A percentile compares a stretch with the other conserved stretches of the same genome.
Evolutionary conservation across 352 stramenopile genomes (phyloP).

Genomic region (Aphanomyces euteiches): DNA sequence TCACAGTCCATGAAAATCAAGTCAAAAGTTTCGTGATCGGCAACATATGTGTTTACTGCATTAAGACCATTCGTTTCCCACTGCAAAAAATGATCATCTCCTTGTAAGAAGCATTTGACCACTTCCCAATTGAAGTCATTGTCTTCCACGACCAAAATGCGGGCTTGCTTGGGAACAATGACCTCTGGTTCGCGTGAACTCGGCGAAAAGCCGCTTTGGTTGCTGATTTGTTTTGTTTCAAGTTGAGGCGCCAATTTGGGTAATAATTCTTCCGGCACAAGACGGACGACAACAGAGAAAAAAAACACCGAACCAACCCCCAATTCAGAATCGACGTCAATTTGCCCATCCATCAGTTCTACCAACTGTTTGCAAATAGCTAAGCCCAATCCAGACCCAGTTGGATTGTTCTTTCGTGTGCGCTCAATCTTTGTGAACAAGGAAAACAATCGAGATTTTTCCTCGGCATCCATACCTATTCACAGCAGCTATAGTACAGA

Average conservation of each 20-base stretch:
- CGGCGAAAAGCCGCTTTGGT: conserved; percentile 32
- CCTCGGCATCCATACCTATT: conserved; percentile 59
- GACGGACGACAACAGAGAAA: conserved; percentile 70
- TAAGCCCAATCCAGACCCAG: conserved; percentile 77
- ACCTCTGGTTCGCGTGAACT: conserved; percentile 35
- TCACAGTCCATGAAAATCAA: conserved; percentile 80
- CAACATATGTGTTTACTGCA: conserved; percentile 57
- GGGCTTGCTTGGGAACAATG: conserved; percentile 48
- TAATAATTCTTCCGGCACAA: conserved; percentile 55
- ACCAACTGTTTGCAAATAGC: conserved; percentile 86
- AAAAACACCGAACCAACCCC: conserved; percentile 80
- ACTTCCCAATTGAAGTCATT: conserved; percentile 91
- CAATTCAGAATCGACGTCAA: conserved; percentile 78
- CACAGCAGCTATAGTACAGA: not conserved
- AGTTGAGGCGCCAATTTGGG: conserved; percentile 16
- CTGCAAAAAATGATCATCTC: conserved; percentile 62
- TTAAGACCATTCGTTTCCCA: conserved; percentile 69
- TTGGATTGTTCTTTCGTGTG: conserved; percentile 81
- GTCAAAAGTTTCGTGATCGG: conserved; percentile 50
- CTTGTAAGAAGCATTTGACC: conserved; percentile 79
- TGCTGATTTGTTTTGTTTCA: conserved; percentile 35
- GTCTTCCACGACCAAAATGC: conserved; percentile 76
- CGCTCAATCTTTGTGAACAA: conserved; percentile 80
- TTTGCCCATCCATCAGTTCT: conserved; percentile 83
- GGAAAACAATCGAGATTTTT: conserved; percentile 76